phyloP scores from a whole-genome alignment of 1,284 basidiomycete species.

The Irpex rosettiformis region DNA sequence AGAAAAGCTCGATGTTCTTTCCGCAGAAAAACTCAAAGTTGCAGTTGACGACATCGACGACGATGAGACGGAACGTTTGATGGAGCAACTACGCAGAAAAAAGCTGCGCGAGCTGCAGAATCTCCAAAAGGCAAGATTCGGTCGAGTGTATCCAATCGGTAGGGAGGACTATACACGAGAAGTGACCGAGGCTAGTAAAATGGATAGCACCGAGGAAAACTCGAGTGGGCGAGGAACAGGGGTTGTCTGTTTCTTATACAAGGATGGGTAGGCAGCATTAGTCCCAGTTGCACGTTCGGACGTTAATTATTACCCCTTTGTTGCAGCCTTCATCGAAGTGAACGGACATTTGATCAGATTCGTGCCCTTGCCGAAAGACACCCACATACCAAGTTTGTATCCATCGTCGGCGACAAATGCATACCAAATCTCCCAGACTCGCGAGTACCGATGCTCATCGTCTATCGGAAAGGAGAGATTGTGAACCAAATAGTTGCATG shows the following conservation, averaged over 20 bases:
- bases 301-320: constrained; percentile 2
- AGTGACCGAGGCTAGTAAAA: constrained; percentile 88
- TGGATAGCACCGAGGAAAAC: constrained; percentile 59
- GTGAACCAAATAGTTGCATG: constrained; percentile 82
- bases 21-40: constrained; percentile 63
- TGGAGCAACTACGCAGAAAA: constrained; percentile 67
- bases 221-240: constrained; percentile 71
- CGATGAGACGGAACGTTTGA: constrained; percentile 76
- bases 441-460: constrained; percentile 87
- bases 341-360: constrained; percentile 73
- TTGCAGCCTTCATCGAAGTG: constrained; percentile 72
- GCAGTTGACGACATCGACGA: constrained; percentile 66
- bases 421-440: constrained; percentile 94
- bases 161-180: constrained; percentile 94
- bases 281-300: constrained; percentile 7
- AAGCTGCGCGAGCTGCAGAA: constrained; percentile 60
- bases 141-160: constrained; percentile 85
- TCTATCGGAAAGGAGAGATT: constrained; percentile 91
- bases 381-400: constrained; percentile 93
- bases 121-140: constrained; percentile 72
- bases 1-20: constrained; percentile 65
- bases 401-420: constrained; percentile 93
- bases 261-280: constrained; percentile 64
- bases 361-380: constrained; percentile 75
- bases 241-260: constrained; percentile 87